Evolutionary conservation across 164 flowering plant species (phyloP), one percentile per base, ranked within the genome.

Genomic region (Protea cynaroides): DNA sequence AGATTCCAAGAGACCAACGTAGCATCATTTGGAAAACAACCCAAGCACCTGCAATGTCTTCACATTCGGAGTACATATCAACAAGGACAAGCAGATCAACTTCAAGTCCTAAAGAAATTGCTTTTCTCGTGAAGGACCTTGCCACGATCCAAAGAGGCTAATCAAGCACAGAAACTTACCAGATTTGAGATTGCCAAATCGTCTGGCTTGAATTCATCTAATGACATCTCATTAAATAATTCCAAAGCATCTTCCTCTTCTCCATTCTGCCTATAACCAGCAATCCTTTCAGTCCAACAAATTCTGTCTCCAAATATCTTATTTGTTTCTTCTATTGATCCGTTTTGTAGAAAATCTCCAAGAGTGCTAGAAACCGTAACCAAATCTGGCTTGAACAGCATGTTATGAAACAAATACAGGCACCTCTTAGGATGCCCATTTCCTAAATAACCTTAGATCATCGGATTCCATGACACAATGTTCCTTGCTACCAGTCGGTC

Each of bases 41-140:
- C 67, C 66, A 66, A 44, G 87, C 86, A 64, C 76, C 80, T 0
- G 17, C 21, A 61, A 70, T 71, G 38, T 74, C 71, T 53, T 88
- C 89, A 69, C 89, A 80, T 76, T 83, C 82, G 29, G 86, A 73
- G 67, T 86, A 86, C 92, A 86, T 84, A 70, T 80, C 80, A 38
- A 86, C 67, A 8, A 85, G 81, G 13, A 84, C 86, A 36, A 73
- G 78, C 66, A 82, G 61, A 62, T 81, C 79, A 25, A 37, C 44
- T 44, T 68, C 78, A 64, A 75, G 59, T 44, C 86, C 86, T 23
- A 61, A 63, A 23, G 15, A 56, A 51, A 82, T 23, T 13, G 74
- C 73, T 65, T 67, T 71, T 22, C 79, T n/a, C 73, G 66, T 84
- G 89, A 56, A 83, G 64, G 49, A 50, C 71, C 62, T 75, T 84